Evolutionary conservation across 306 rosid genomes (phyloP).

Genomic region (Betula pendula): DNA sequence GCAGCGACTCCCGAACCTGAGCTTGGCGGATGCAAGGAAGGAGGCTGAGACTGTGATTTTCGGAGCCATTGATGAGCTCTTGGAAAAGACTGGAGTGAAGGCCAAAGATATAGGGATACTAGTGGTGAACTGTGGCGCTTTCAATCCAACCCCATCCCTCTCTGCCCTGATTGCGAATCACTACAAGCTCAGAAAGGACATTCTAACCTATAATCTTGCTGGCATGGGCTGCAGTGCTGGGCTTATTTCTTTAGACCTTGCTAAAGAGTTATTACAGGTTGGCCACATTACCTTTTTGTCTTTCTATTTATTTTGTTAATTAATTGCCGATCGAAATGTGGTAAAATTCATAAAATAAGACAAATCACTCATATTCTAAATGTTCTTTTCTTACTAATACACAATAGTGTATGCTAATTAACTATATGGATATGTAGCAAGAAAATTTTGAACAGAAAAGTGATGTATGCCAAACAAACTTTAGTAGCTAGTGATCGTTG

Average conservation of each 20-base stretch:
- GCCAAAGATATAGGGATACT: constrained; percentile 86
- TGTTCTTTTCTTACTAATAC: not conserved
- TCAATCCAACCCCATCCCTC: constrained; percentile 85
- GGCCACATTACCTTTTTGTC: not conserved
- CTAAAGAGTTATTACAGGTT: constrained; percentile 88
- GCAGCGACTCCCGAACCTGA: no score
- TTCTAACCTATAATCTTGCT: constrained; percentile 74
- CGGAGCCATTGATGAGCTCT: constrained; percentile 80
- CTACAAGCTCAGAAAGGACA: constrained; percentile 70
- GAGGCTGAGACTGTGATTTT: constrained; percentile 91
- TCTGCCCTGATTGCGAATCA: constrained; percentile 89
- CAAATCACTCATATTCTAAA: no score
- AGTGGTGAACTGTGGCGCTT: constrained; percentile 85
- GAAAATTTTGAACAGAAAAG: no score
- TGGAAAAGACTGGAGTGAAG: constrained; percentile 72
- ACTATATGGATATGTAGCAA: constrained; percentile 1
- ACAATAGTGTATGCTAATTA: no score
- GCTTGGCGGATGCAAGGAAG: constrained; percentile 81
- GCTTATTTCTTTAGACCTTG: constrained; percentile 86
- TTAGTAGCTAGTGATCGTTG: not conserved
- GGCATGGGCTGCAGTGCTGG: constrained; percentile 99
- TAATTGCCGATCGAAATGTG: no score
- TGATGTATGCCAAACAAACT: no score
- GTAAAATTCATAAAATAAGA: no score
- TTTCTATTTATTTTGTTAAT: no score